Evolutionary conservation across 805 yeast genomes (phyloP).

Genomic region (Kodamaea nitidulidarum): DNA sequence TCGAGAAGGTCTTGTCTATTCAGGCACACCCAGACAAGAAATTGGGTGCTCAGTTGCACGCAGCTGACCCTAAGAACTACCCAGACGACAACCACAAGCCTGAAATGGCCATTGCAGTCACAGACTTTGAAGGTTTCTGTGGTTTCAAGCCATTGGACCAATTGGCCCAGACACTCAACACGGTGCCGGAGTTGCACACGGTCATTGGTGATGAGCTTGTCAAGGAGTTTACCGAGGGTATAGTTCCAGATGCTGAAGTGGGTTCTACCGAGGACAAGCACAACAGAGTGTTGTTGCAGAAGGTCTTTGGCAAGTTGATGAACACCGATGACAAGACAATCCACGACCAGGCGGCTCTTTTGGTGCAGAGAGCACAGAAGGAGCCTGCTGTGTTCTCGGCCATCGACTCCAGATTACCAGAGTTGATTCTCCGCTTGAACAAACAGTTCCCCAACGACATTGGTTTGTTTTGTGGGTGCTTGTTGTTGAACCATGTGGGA

Average conservation of each 20-base stretch:
- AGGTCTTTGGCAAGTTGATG: conserved; percentile 82
- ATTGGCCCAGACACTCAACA: conserved; percentile 61
- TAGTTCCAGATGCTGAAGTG: conserved; percentile 40
- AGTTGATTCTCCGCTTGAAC: conserved; percentile 70
- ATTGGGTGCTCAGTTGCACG: conserved; percentile 72
- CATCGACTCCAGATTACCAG: conserved; percentile 52
- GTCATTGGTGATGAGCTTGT: conserved; percentile 64
- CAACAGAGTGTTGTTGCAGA: conserved; percentile 66
- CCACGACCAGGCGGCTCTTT: conserved; percentile 50
- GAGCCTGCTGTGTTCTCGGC: conserved; percentile 57
- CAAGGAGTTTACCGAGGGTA: conserved; percentile 48
- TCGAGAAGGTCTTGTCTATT: conserved; percentile 86
- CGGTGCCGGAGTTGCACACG: conserved; percentile 71
- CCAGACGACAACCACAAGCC: conserved; percentile 99
- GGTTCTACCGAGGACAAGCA: conserved; percentile 50
- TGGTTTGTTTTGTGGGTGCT: conserved; percentile 94
- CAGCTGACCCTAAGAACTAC: conserved; percentile 83
- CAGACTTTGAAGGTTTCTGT: conserved; percentile 95
- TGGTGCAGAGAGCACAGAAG: conserved; percentile 60
- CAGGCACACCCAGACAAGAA: conserved; percentile 97
- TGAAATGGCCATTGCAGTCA: conserved; percentile 98
- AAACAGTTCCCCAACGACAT: conserved; percentile 90
- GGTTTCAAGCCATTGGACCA: conserved; percentile 91
- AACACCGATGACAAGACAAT: conserved; percentile 63
- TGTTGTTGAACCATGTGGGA: conserved; percentile 82